phyloP scores from a whole-genome alignment of 2,329 filamentous ascomycete genomes.

The Colletotrichum nymphaeae region DNA sequence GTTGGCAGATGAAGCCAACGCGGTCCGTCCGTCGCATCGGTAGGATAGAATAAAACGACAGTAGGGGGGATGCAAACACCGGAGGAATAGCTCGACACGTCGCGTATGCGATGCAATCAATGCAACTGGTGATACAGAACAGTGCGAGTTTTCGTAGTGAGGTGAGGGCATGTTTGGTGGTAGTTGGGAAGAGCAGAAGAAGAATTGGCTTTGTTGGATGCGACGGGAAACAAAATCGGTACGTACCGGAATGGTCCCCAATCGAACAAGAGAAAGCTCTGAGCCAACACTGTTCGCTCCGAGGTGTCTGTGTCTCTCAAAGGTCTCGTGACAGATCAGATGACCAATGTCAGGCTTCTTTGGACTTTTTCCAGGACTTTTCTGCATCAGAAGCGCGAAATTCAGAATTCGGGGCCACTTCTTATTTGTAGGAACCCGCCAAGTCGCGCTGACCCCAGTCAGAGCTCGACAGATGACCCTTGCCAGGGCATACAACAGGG shows the following conservation, averaged over 20 bases:
- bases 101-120: background rate
- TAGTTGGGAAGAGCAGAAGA: background rate
- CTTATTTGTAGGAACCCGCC: constrained; percentile 55
- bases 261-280: background rate
- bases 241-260: constrained; percentile 21
- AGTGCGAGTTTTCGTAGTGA: background rate
- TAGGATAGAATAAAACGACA: background rate
- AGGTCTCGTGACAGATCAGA: constrained; percentile 36
- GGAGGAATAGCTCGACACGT: background rate
- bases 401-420: constrained; percentile 52
- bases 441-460: constrained; percentile 32
- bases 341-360: constrained; percentile 33
- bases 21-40: background rate
- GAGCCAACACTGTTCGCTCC: background rate
- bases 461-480: constrained; percentile 25
- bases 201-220: background rate
- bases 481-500: constrained; percentile 28
- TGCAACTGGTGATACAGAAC: background rate
- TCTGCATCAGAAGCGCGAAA: constrained; percentile 43
- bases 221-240: constrained; percentile 32
- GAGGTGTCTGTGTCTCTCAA: constrained; percentile 17
- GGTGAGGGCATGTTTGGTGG: background rate
- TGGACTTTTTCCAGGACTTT: constrained; percentile 34
- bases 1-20: background rate
- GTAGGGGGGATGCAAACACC: background rate